Evolutionary conservation across 441 rosid species (phyloP).

Genomic region (Daphne laureola): DNA sequence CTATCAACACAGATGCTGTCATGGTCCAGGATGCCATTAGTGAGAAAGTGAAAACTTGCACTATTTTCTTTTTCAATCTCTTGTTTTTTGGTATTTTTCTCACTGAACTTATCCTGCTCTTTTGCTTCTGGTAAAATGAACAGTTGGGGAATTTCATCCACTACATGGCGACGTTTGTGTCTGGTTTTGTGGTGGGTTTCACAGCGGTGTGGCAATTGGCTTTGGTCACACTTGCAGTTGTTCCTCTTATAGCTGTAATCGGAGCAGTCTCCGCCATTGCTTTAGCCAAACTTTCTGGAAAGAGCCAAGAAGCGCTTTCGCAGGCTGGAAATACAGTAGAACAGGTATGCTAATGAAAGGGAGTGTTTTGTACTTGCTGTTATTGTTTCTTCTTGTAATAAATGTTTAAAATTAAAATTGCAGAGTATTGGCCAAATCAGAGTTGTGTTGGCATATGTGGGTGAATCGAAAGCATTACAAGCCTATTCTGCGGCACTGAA

Average conservation of each 20-base stretch:
- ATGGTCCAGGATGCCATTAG: conserved; percentile 99
- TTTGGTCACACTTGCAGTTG: conserved; percentile 90
- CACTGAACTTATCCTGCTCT: not conserved
- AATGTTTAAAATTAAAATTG: conserved; percentile 18
- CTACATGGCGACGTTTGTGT: conserved; percentile 93
- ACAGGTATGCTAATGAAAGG: conserved; percentile 44
- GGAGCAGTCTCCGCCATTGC: conserved; percentile 84
- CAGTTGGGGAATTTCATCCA: conserved; percentile 98
- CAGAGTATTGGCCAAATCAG: conserved; percentile 97
- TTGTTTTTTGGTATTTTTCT: not conserved
- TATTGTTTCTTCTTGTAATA: conserved; percentile 18
- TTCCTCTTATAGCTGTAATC: conserved; percentile 93
- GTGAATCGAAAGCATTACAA: conserved; percentile 86
- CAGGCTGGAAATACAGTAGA: conserved; percentile 93
- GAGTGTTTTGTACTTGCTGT: conserved; percentile 1
- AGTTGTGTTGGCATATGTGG: conserved; percentile 81
- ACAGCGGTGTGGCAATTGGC: conserved; percentile 99
- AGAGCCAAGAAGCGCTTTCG: conserved; percentile 84
- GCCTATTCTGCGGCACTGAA: conserved; percentile 78
- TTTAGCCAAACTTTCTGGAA: conserved; percentile 68
- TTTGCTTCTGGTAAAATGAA: conserved; percentile 16
- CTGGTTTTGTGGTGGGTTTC: conserved; percentile 96
- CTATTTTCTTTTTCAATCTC: conserved; percentile 4
- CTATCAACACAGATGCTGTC: conserved; percentile 93
- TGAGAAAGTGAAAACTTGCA: conserved; percentile 58